Conservation (phyloP, 23 red algal species). For the Chondrus crispus region DNA sequence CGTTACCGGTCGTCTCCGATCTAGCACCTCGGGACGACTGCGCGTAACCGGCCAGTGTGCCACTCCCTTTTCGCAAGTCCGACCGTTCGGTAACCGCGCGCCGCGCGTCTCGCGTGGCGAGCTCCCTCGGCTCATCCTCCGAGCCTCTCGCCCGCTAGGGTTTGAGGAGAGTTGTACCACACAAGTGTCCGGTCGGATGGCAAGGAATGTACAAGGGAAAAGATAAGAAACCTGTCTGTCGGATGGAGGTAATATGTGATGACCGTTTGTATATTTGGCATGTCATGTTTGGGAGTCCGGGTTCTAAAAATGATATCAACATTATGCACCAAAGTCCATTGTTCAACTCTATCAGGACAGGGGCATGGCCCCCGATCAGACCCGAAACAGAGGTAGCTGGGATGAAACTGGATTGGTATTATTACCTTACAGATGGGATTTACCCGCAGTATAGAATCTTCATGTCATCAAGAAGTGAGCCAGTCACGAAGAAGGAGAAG, state of each 20-base stretch:
- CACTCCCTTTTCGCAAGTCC: no score
- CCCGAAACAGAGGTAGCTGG: not conserved
- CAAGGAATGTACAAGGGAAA: slow-evolving; percentile 9
- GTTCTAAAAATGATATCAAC: slow-evolving; percentile 10
- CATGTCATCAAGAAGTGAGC: not conserved
- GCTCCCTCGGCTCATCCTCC: no score
- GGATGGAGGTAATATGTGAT: slow-evolving; percentile 61
- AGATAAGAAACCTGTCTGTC: not conserved
- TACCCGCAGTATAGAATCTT: not conserved
- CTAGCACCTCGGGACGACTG: no score
- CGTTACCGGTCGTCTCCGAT: no score
- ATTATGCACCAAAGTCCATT: slow-evolving; percentile 12
- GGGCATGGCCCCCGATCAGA: not conserved
- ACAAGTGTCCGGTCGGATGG: slow-evolving; percentile 10
- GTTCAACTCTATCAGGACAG: slow-evolving; percentile 4
- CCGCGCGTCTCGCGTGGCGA: no score
- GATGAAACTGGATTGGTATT: not conserved
- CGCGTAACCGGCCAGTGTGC: no score
- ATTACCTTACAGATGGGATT: not conserved
- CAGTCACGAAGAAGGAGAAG: not conserved
- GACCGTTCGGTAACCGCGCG: no score
- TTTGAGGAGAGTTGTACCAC: no score
- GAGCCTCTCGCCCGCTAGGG: no score
- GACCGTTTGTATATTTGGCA: slow-evolving; percentile 39
- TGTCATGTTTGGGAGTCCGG: slow-evolving; percentile 17